Evolutionary conservation across 2,329 filamentous ascomycete species (phyloP), one percentile per base, ranked within the genome.

Genomic region (Lecanicillium sp.): DNA sequence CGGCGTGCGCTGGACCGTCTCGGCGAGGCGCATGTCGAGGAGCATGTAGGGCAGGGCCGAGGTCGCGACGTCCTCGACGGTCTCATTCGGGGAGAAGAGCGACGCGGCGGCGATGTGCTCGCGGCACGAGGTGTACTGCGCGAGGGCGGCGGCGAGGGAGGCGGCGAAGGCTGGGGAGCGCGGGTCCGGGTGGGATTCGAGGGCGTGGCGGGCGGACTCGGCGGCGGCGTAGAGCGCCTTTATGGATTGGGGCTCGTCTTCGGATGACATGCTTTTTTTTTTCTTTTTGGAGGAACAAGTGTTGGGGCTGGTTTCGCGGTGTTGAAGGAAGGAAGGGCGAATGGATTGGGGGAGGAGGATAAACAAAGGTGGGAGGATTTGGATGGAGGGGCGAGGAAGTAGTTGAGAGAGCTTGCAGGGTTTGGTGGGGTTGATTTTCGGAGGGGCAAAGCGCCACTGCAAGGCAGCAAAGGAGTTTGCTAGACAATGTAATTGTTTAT

Each of bases 11-110:
- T 88, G 81, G 30, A 85, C 71, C 11, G 96, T 75, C 61, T 95
- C 90, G 27, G 90, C 91, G 45, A 93, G 72, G 59, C 84, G 79
- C 65, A 84, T 89, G 65, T 86, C 77, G 52, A 90, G 78, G 19
- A 89, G 77, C 52, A 98, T 77, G 64, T 91, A 95, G 68, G 89
- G 88, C 26, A 98, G 70, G 60, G 95, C 84, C n/a, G 78, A 75
- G 1, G 91, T 94, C 12, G 87, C 74, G 26, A 96, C 71, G 68
- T 98, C 93, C 52, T 98, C 93, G 32, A 91, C 67, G 1, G 79
- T 78, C 66, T 98, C 93, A 67, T 98, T 98, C 29, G 83, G 75
- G 56, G 89, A 95, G 76, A 97, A 97, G 45, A 98, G 73, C 0
- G 87, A 84, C 21, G 93, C 73, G 51, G 81, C 75, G 55, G 80